Evolutionary conservation across 2,329 filamentous ascomycete genomes (phyloP).

Genomic region (Aspergillus sp.): DNA sequence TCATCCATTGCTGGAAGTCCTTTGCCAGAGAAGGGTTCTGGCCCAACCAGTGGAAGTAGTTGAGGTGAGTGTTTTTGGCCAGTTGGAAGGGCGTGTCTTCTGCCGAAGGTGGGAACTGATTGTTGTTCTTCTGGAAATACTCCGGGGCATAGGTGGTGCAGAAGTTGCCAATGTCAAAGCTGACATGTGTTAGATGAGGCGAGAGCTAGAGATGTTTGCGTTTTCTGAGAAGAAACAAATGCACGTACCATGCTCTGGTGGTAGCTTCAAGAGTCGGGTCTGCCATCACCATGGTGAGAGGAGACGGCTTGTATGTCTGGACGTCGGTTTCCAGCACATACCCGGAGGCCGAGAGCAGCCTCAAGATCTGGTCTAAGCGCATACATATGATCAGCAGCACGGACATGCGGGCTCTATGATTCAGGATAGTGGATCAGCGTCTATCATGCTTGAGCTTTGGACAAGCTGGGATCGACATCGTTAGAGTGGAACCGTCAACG

Average conservation of each 20-base stretch:
- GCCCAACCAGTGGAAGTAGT: conserved; percentile 16
- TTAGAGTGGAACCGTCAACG: not conserved
- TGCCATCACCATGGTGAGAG: conserved; percentile 18
- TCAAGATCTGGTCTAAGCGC: conserved; percentile 14
- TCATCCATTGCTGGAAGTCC: conserved; percentile 18
- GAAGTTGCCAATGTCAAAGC: conserved; percentile 13
- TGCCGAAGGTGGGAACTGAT: conserved; percentile 10
- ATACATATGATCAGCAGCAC: not conserved
- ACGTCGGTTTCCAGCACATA: conserved; percentile 16
- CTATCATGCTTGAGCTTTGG: not conserved
- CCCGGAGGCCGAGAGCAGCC: conserved; percentile 14
- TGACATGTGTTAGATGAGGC: not conserved
- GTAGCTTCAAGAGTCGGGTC: conserved; percentile 16
- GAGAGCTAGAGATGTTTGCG: not conserved
- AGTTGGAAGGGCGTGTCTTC: conserved; percentile 18
- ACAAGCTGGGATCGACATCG: not conserved
- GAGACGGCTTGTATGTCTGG: conserved; percentile 18
- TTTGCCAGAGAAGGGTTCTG: conserved; percentile 11
- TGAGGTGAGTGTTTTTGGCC: conserved; percentile 11
- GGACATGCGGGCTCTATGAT: not conserved
- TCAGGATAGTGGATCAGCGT: not conserved
- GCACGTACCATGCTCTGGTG: conserved; percentile 12
- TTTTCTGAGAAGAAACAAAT: not conserved
- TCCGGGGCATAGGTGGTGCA: conserved; percentile 14
- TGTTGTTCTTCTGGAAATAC: conserved; percentile 15